Percentiles rank a stretch among this genome's conserved stretches.
Evolutionary conservation across 2,329 filamentous ascomycete genomes (phyloP).

Genomic region (Sarocladium oryzae): DNA sequence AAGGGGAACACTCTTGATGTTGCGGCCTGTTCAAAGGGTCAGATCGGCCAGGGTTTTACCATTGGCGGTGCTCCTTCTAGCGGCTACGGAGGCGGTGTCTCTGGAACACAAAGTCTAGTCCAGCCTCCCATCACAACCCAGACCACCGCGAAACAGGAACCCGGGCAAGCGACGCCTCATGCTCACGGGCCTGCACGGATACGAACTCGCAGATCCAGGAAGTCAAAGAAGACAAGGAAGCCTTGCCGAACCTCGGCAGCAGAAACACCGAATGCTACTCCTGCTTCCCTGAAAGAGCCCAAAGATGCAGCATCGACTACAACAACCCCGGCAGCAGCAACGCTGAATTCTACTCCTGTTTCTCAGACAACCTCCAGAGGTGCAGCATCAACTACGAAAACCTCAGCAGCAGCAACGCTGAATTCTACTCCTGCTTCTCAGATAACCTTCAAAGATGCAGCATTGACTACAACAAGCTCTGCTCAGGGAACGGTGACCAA

Average conservation of each 20-base stretch:
- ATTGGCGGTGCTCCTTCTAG: constrained; percentile 14
- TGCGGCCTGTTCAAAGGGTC: constrained; percentile 32
- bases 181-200: not conserved
- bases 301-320: no score
- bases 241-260: not conserved
- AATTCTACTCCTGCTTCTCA: not conserved
- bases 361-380: no score
- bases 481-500: not conserved
- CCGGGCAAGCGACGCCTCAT: not conserved
- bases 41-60: constrained; percentile 37
- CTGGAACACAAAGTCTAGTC: not conserved
- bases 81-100: constrained; percentile 19
- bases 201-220: not conserved
- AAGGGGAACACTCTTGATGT: constrained; percentile 37
- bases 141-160: not conserved
- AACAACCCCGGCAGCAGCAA: not conserved
- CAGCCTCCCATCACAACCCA: not conserved
- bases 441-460: no score
- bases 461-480: not conserved
- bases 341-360: not conserved
- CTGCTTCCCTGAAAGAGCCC: no score
- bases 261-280: not conserved
- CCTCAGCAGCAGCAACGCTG: not conserved
- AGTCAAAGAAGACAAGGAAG: not conserved
- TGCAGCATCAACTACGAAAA: no score